phyloP scores from a whole-genome alignment of 2,329 filamentous ascomycete genomes.

The Cordyceps cicadae region DNA sequence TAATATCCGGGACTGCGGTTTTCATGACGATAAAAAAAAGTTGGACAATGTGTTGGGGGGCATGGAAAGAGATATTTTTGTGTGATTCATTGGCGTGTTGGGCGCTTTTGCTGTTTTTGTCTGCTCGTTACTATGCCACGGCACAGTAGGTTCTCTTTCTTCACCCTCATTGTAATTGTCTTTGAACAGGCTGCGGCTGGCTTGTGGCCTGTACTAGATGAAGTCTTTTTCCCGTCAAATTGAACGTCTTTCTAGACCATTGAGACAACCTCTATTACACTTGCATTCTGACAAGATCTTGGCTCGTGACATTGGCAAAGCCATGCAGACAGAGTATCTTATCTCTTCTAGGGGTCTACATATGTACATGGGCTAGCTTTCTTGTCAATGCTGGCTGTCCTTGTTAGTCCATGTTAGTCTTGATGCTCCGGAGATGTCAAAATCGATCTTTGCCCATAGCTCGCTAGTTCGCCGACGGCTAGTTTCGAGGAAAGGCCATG shows the following conservation, averaged over 20 bases:
- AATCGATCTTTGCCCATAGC: neutral
- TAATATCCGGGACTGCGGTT: constrained; percentile 6
- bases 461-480: neutral
- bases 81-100: constrained; percentile 21
- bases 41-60: constrained; percentile 17
- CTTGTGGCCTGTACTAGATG: constrained; percentile 3
- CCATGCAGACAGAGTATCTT: no score
- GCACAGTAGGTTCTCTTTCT: constrained; percentile 11
- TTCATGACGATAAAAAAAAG: constrained; percentile 26
- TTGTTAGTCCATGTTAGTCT: no score
- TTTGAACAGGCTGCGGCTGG: constrained; percentile 11
- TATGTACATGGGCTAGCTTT: no score
- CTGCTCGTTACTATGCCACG: constrained; percentile 14
- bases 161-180: constrained; percentile 16
- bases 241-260: constrained; percentile 4
- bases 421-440: neutral
- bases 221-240: constrained; percentile 10
- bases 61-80: constrained; percentile 16
- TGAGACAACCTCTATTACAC: neutral
- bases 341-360: no score
- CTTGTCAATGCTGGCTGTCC: no score
- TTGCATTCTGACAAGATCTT: neutral
- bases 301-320: neutral
- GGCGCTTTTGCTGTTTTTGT: constrained; percentile 19
- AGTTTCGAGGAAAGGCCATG: neutral